Evolutionary conservation across 208 protist species (phyloP).

Genomic region (Strigomonas culicis): DNA sequence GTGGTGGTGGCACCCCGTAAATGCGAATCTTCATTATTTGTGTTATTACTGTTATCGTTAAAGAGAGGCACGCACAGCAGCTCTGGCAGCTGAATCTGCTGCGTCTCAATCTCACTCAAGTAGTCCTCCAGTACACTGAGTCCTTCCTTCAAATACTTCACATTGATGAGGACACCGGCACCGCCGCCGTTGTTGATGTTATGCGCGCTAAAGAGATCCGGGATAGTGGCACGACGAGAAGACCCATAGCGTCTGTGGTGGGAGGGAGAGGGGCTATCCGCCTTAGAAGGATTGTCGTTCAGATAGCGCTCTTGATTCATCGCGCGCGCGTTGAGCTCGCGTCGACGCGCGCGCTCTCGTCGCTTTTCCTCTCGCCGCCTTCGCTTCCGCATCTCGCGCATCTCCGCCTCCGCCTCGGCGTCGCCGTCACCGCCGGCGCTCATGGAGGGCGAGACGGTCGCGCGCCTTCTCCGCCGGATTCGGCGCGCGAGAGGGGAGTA

Average conservation of each 20-base stretch:
- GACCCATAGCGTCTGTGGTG: not conserved
- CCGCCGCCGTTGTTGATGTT: too few relatives aligned
- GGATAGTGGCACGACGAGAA: too few relatives aligned
- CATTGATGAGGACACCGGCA: not conserved
- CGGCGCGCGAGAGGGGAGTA: not conserved
- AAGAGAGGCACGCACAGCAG: not conserved
- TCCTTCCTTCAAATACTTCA: not conserved
- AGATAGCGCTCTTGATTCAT: not conserved
- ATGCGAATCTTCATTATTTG: too few relatives aligned
- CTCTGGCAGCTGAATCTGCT: not conserved
- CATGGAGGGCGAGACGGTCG: too few relatives aligned
- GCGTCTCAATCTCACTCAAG: not conserved
- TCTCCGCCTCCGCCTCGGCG: not conserved
- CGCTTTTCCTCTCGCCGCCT: not conserved
- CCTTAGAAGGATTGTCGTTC: not conserved
- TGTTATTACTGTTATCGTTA: not conserved
- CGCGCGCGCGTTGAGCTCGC: not conserved
- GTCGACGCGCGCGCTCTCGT: not conserved
- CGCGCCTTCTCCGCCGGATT: too few relatives aligned
- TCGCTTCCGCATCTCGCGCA: not conserved
- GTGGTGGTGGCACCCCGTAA: too few relatives aligned
- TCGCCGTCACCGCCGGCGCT: too few relatives aligned
- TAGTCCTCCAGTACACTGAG: not conserved
- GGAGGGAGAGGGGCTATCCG: not conserved
- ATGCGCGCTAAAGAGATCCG: too few relatives aligned